Base-by-base conservation (phyloP, 768 basidiomycete species). In the Lactifluus pinguis region DNA sequence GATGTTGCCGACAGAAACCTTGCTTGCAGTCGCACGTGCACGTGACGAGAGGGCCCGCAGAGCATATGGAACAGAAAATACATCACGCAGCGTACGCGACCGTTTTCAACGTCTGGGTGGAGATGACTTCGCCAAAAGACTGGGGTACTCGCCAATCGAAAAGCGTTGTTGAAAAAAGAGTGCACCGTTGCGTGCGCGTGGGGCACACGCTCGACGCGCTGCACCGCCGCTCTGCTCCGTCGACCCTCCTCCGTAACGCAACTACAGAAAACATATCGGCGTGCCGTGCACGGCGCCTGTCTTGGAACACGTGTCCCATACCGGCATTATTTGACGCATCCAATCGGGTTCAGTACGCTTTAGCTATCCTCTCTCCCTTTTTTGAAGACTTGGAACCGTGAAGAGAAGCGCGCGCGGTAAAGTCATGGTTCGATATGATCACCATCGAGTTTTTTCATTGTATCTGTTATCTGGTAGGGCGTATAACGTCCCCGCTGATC, bases 321-420 rank as follows among this genome's bases (percentile, higher is more conserved):
- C 69, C 97, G 95, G 1, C 97, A 99, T 76, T 92, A 85, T 64
- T 72, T 99, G 50, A 84, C 89, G 30, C 97, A 99, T 75, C 89
- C 90, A 7, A 86, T 98, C 41, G 97, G 97, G 6, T 85, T 97
- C 53, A 89, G 89, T 87, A 51, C 52, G 83, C n/a, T 45, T 13
- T 50, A 14, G 34, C 53, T n/a, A 41, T 5, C 41, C 15, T 3
- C 13, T 39, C 32, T 32, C 7, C 3, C 3, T 32, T 32, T 32
- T n/a, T n/a, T 19, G 7, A 19, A 91, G 95, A 98, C 75, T 71
- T 98, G 78, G 73, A 17, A 74, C 83, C 65, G 76, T 82, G 59
- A 81, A 85, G 60, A 78, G 85, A 51, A 71, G 74, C 57, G 78
- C 74, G 21, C 71, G n/a, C 75, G 85, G n/a, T n/a, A 84, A 68